A percentile compares a stretch with the other conserved stretches of the same genome.
These are phyloP conservation scores for Coemansia sp. DNA, from an alignment of 192 early-diverging fungal species.

Conservation along the genomic window DNA sequence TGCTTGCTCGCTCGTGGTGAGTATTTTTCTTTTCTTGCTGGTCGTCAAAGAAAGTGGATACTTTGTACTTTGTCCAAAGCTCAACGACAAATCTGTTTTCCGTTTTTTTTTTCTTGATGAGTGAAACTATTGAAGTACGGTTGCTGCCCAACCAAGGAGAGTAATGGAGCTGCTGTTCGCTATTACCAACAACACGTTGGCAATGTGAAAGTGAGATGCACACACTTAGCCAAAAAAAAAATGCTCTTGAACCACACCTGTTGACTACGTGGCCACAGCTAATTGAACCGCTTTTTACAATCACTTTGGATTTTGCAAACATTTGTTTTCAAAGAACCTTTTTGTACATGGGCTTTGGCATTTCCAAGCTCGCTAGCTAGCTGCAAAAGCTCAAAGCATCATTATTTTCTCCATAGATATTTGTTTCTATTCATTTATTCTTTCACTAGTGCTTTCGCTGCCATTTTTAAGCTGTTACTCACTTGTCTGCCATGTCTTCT, in stretches of 20 bases:
- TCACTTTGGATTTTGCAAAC: too few species aligned
- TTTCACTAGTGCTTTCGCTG: neutral
- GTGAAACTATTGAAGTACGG: neutral
- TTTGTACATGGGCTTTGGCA: too few species aligned
- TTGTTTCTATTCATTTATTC: neutral
- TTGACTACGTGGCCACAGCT: too few species aligned
- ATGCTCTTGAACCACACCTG: too few species aligned
- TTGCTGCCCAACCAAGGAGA: neutral
- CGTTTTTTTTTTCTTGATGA: neutral
- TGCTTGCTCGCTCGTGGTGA: neutral
- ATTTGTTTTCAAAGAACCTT: too few species aligned
- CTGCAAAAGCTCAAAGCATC: too few species aligned
- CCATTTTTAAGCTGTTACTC: neutral
- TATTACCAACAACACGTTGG: too few species aligned
- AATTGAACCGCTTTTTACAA: neutral
- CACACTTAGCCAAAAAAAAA: too few species aligned
- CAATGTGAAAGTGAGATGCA: too few species aligned
- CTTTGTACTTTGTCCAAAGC: neutral
- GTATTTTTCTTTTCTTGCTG: neutral
- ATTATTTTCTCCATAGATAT: too few species aligned
- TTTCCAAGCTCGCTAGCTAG: too few species aligned
- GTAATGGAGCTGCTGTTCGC: neutral
- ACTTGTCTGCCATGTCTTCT: neutral
- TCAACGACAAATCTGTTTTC: neutral
- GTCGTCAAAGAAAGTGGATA: neutral